Evolutionary conservation across 306 rosid genomes (phyloP).

Genomic region (Pterocarpus macrocarpus): DNA sequence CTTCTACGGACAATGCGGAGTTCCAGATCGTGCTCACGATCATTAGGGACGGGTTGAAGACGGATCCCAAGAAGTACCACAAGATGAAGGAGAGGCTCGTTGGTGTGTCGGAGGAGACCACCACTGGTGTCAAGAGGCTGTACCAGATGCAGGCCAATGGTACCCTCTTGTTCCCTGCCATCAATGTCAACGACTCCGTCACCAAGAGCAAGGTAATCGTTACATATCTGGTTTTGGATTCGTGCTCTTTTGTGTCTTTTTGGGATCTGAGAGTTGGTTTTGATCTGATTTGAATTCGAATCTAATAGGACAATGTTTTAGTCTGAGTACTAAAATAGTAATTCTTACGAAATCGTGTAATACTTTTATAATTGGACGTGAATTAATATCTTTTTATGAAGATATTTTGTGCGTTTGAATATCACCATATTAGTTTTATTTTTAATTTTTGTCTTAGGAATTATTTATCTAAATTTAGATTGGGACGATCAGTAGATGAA

Average conservation of each 20-base stretch:
- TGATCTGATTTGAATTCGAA: background rate
- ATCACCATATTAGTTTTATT: background rate
- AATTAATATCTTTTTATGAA: too few relatives aligned
- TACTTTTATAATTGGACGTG: too few relatives aligned
- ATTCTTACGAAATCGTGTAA: too few relatives aligned
- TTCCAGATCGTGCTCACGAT: conserved; percentile 81
- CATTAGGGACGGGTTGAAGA: conserved; percentile 79
- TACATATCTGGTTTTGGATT: background rate
- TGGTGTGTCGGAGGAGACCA: conserved; percentile 96
- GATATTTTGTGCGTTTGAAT: too few relatives aligned
- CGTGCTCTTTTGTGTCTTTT: background rate
- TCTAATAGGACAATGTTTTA: too few relatives aligned
- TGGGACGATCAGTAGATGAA: too few relatives aligned
- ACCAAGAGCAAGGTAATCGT: conserved; percentile 93
- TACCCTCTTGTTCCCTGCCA: conserved; percentile 85
- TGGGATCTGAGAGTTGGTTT: background rate
- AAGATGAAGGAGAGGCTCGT: conserved; percentile 91
- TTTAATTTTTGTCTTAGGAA: background rate
- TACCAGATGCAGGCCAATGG: conserved; percentile 93
- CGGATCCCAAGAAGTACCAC: conserved; percentile 86
- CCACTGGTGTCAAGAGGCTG: conserved; percentile 98
- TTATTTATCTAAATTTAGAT: background rate
- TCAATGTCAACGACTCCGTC: conserved; percentile 94
- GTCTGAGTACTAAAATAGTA: too few relatives aligned
- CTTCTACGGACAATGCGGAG: conserved; percentile 82